These are phyloP conservation scores for Trichophyton equinum DNA, from an alignment of 2,329 filamentous ascomycete species.

Conservation along the genomic window DNA sequence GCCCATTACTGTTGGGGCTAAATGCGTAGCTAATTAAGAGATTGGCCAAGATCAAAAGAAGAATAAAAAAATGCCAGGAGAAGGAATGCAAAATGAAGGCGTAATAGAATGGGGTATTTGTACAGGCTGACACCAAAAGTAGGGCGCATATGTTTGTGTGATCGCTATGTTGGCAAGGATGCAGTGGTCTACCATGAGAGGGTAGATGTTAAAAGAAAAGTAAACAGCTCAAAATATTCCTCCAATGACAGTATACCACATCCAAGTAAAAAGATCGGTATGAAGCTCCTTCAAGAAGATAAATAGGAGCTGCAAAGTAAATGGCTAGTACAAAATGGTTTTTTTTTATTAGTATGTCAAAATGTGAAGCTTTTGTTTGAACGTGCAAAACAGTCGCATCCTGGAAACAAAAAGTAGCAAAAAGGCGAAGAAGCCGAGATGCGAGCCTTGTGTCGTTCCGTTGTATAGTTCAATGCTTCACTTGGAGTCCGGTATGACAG, in stretches of 20 bases:
- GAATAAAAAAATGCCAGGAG: not conserved
- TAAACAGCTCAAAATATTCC: not conserved
- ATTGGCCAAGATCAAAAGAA: not conserved
- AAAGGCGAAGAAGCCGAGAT: not conserved
- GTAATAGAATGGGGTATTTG: not conserved
- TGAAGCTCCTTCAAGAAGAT: not conserved
- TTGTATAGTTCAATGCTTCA: not conserved
- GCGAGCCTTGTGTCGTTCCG: not conserved
- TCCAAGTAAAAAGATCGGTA: not conserved
- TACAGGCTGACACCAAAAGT: not conserved
- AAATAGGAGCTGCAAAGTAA: not conserved
- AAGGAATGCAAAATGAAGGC: not conserved
- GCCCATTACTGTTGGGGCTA: not conserved
- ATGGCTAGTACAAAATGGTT: not conserved
- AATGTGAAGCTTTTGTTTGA: not conserved
- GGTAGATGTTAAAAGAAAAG: not conserved
- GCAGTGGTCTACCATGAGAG: not conserved
- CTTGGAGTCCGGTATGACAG: not conserved
- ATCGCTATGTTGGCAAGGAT: constrained; percentile 2
- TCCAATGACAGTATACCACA: not conserved
- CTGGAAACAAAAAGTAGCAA: too few relatives aligned
- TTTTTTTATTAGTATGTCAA: not conserved
- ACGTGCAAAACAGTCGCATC: not conserved
- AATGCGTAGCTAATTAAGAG: not conserved
- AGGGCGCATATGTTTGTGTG: not conserved